Evolutionary conservation across 257 asterid genomes (phyloP).

Genomic region (Mentha longifolia): DNA sequence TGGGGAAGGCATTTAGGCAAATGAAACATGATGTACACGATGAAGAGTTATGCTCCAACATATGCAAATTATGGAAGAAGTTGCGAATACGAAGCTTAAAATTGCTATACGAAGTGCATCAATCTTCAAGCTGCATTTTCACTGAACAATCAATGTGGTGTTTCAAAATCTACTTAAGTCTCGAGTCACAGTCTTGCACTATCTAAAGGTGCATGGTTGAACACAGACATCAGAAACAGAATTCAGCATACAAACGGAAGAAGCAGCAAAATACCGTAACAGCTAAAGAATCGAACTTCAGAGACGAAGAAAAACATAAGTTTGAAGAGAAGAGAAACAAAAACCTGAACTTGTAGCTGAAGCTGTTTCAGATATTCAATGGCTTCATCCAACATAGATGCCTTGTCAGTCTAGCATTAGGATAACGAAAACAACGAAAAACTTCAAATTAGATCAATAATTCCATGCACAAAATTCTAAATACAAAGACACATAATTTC

Average conservation of each 20-base stretch:
- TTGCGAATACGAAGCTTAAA: not conserved
- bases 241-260: not conserved
- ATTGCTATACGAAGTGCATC: not conserved
- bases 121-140: not conserved
- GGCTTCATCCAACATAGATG: constrained; percentile 98
- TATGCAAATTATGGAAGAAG: constrained; percentile 3
- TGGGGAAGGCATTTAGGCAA: not conserved
- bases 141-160: too few relatives aligned
- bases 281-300: not conserved
- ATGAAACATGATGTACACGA: not conserved
- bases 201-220: not conserved
- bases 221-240: not conserved
- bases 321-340: constrained; percentile 28
- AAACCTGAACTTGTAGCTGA: constrained; percentile 96
- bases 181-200: too few relatives aligned
- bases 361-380: constrained; percentile 97
- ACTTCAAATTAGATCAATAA: constrained; percentile 24
- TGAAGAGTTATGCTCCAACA: not conserved
- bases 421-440: constrained; percentile 22
- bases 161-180: too few relatives aligned
- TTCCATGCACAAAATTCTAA: not conserved
- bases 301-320: not conserved
- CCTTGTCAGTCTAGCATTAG: constrained; percentile 81
- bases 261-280: not conserved
- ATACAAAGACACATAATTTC: not conserved